Evolutionary conservation across 2,329 filamentous ascomycete species (phyloP).

Genomic region (Xylaria sp.): DNA sequence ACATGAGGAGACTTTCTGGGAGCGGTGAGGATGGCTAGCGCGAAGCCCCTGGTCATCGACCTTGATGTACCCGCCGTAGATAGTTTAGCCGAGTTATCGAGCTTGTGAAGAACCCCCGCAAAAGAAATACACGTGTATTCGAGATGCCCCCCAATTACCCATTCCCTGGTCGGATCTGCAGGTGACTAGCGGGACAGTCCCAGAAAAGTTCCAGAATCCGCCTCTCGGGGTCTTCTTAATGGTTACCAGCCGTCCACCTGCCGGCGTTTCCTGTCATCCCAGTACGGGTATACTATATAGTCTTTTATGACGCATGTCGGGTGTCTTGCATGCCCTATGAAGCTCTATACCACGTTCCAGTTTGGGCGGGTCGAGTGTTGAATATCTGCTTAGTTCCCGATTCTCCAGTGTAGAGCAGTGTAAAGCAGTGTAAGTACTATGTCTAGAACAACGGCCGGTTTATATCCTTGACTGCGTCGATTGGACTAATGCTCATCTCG

Average conservation of each 20-base stretch:
- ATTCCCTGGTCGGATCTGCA: constrained; percentile 28
- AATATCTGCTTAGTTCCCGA: not conserved
- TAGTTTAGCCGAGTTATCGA: constrained; percentile 21
- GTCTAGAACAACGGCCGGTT: not conserved
- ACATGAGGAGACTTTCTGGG: constrained; percentile 16
- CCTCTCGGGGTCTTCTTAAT: constrained; percentile 3
- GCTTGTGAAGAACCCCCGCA: constrained; percentile 8
- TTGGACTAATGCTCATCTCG: constrained; percentile 12
- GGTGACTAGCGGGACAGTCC: constrained; percentile 16
- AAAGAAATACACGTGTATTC: constrained; percentile 11
- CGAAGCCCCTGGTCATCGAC: constrained; percentile 17
- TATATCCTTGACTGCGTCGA: constrained; percentile 12
- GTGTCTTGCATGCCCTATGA: constrained; percentile 22
- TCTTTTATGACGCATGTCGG: not conserved
- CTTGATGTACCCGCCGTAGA: constrained; percentile 7
- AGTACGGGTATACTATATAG: not conserved
- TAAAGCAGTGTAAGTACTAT: not conserved
- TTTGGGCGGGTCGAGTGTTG: constrained; percentile 10
- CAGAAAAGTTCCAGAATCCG: constrained; percentile 19
- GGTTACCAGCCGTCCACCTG: not conserved
- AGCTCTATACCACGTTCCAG: constrained; percentile 9
- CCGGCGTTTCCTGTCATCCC: constrained; percentile 1
- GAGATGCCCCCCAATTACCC: constrained; percentile 21
- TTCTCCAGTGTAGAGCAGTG: not conserved
- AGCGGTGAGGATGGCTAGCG: constrained; percentile 33